These are phyloP conservation scores for Cyphellophora europaea DNA, from an alignment of 2,329 filamentous ascomycete species.

Conservation along the genomic window DNA sequence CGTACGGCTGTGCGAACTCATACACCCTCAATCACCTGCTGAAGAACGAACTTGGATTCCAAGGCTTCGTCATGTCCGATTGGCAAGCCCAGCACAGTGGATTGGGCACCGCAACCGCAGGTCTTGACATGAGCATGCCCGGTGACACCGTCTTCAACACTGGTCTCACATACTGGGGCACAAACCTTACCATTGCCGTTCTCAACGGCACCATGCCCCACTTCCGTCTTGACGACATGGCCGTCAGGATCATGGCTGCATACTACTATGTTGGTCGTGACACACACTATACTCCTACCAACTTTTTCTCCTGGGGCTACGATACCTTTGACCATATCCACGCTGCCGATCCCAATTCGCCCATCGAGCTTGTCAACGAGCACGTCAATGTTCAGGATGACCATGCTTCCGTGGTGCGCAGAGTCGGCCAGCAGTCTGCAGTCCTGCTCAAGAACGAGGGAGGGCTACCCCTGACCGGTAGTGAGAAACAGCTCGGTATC, in stretches of 20 bases:
- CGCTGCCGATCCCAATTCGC: constrained; percentile 31
- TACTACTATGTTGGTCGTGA: constrained; percentile 55
- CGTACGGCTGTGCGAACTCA: constrained; percentile 58
- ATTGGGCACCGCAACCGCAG: constrained; percentile 54
- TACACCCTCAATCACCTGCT: constrained; percentile 52
- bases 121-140: constrained; percentile 76
- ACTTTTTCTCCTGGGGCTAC: constrained; percentile 59
- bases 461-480: constrained; percentile 62
- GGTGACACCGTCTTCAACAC: constrained; percentile 71
- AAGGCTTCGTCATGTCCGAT: constrained; percentile 59
- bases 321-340: constrained; percentile 67
- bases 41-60: constrained; percentile 68
- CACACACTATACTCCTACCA: constrained; percentile 47
- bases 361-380: constrained; percentile 50
- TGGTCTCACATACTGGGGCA: constrained; percentile 68
- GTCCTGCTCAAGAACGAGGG: constrained; percentile 83
- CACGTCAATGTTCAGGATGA: constrained; percentile 75
- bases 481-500: constrained; percentile 65
- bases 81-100: constrained; percentile 72
- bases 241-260: constrained; percentile 63
- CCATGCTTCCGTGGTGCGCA: constrained; percentile 64
- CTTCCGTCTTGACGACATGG: constrained; percentile 87
- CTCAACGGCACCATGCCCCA: constrained; percentile 82
- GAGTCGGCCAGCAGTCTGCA: constrained; percentile 68
- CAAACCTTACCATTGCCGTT: constrained; percentile 78